A percentile compares a stretch with the other conserved stretches of the same genome.
Conservation (phyloP, 2,329 filamentous ascomycete genomes). For the Penicillium sp. region DNA sequence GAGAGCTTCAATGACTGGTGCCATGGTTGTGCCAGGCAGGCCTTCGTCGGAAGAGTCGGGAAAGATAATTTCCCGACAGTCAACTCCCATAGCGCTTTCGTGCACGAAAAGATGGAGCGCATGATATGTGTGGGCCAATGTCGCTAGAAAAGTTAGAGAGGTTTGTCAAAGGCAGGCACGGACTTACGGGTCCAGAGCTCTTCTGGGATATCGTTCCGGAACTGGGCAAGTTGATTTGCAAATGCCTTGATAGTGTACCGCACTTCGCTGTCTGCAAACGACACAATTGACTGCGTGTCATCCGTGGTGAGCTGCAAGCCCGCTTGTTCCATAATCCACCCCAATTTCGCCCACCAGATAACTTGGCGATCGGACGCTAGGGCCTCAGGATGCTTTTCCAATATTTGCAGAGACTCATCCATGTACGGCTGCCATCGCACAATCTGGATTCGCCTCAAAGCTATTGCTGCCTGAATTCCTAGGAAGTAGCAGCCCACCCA, state of each 20-base stretch:
- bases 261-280: conserved; percentile 62
- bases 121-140: conserved; percentile 63
- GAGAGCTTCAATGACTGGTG: conserved; percentile 65
- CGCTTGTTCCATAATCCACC: conserved; percentile 67
- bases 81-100: conserved; percentile 69
- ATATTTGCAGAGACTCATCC: conserved; percentile 60
- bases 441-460: conserved; percentile 58
- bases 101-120: conserved; percentile 72
- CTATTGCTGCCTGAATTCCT: conserved; percentile 58
- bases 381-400: conserved; percentile 57
- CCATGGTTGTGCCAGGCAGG: conserved; percentile 43
- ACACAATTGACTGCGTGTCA: conserved; percentile 54
- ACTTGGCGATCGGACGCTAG: conserved; percentile 57
- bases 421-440: conserved; percentile 63
- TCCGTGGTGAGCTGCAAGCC: conserved; percentile 66
- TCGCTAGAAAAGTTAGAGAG: conserved; percentile 44
- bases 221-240: conserved; percentile 63
- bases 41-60: conserved; percentile 27
- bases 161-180: background rate
- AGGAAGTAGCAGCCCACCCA: conserved; percentile 64
- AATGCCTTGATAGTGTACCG: conserved; percentile 66
- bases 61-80: conserved; percentile 53
- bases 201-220: conserved; percentile 54
- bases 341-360: conserved; percentile 59
- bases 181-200: conserved; percentile 59